Base-by-base conservation (phyloP, 1,139 yeast species). In the Geotrichum phurueaensis region DNA sequence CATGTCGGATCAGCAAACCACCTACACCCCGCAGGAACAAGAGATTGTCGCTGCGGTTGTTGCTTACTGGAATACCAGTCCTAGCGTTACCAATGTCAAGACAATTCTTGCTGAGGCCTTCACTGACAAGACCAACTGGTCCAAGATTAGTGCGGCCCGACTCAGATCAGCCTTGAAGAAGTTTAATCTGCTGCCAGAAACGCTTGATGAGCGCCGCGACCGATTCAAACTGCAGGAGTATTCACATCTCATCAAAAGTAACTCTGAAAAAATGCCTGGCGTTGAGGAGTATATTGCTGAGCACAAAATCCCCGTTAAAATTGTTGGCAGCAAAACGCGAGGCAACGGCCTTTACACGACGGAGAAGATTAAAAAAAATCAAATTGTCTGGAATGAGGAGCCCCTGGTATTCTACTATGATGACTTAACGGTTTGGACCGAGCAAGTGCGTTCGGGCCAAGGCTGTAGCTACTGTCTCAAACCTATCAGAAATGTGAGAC, bases 401-500 rank as follows among this genome's bases (percentile, higher is more conserved):
- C 94, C 96, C 0, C 75, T 89, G 62, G 83, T 89, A 65, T 39
- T 39, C n/a, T 39, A 15, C n/a, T 39, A 39, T 39, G 45, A 39
- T n/a, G 45, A 39, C 6, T 2, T 39, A 5, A 39, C 45, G n/a
- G 18, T 39, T 6, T 39, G 45, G 45, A 39, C 45, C 20, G 45
- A 39, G 6, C 45, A 39, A 15, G n/a, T 39, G 5, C 80, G 82
- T 58, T 71, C 76, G 22, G 92, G 95, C 0, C 83, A 83, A 67
- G 90, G 92, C 3, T 92, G 98, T 72, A 79, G 92, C 1, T 81
- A 81, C 69, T 92, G 98, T 76, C 69, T 67, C 52, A 20, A 18
- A 20, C 48, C 22, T 10, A 31, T 54, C 33, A n/a, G 10, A n/a
- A 54, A 54, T 23, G 45, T 39, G 45, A 39, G 45, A n/a, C 27